Evolutionary conservation across 2,329 filamentous ascomycete species (phyloP).

Genomic region (Nigrospora sphaerica): DNA sequence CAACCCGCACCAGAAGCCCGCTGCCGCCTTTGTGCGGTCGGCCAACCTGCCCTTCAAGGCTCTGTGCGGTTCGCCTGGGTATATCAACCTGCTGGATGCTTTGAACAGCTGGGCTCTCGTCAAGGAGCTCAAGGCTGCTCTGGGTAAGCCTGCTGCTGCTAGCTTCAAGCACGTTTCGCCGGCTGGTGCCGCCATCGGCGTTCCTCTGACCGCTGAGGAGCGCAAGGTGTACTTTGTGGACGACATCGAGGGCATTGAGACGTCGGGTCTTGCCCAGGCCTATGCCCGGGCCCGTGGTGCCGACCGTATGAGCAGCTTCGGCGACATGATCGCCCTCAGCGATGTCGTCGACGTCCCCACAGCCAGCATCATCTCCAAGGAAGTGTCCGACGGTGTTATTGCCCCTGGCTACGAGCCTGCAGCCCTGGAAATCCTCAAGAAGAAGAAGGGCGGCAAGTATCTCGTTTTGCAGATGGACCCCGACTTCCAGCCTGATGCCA

Average conservation of each 20-base stretch:
- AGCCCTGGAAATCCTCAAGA: conserved; percentile 83
- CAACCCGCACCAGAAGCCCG: conserved; percentile 98
- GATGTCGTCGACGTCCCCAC: conserved; percentile 87
- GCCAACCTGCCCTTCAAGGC: conserved; percentile 89
- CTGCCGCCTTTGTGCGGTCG: conserved; percentile 70
- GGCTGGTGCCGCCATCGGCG: conserved; percentile 88
- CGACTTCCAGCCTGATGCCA: conserved; percentile 71
- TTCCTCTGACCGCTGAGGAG: conserved; percentile 79
- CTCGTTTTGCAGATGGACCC: conserved; percentile 92
- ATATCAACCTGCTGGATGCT: conserved; percentile 94
- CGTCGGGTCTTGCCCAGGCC: conserved; percentile 80
- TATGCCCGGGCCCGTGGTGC: conserved; percentile 93
- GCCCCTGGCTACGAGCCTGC: conserved; percentile 80
- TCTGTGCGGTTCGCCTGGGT: conserved; percentile 80
- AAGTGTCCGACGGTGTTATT: conserved; percentile 95
- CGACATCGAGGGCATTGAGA: conserved; percentile 83
- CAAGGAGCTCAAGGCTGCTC: conserved; percentile 86
- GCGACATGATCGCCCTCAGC: conserved; percentile 90
- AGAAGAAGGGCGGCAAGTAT: conserved; percentile 98
- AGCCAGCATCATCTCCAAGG: conserved; percentile 94
- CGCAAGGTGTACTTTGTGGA: conserved; percentile 98
- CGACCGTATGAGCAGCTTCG: conserved; percentile 98
- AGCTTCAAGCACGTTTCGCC: conserved; percentile 99
- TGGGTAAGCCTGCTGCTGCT: conserved; percentile 83
- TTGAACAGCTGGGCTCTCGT: conserved; percentile 96